These are phyloP conservation scores for Teratosphaeria gauchensis DNA, from an alignment of 2,329 filamentous ascomycete genomes.

Conservation along the genomic window DNA sequence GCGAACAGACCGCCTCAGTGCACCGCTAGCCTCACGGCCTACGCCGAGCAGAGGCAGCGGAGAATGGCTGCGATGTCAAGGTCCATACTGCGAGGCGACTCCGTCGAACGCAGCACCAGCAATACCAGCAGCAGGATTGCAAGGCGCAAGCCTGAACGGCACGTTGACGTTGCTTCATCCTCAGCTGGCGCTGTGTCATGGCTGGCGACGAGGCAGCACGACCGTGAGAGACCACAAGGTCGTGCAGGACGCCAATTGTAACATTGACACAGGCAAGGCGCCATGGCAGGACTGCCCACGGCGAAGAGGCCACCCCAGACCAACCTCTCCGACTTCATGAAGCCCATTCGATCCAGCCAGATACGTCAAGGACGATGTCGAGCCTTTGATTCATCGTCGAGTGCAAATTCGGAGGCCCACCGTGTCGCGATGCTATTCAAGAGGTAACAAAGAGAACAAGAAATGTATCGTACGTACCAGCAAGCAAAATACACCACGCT, in stretches of 20 bases:
- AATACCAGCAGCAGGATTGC: not conserved
- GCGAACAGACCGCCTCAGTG: not conserved
- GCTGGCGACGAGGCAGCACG: not conserved
- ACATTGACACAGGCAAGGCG: too few species aligned
- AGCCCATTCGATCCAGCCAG: not conserved
- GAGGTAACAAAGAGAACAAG: not conserved
- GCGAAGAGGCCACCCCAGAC: not conserved
- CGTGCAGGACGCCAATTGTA: not conserved
- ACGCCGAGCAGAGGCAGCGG: not conserved
- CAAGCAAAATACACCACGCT: constrained; percentile 12
- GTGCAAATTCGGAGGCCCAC: not conserved
- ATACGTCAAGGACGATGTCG: not conserved
- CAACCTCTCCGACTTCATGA: not conserved
- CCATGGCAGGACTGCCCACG: too few species aligned
- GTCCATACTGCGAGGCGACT: not conserved
- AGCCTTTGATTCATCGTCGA: not conserved
- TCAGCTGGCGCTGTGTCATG: not conserved
- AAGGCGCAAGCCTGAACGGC: too few species aligned
- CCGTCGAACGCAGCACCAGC: not conserved
- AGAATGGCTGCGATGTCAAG: not conserved
- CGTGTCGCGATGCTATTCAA: not conserved
- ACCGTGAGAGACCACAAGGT: not conserved
- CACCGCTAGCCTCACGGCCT: not conserved
- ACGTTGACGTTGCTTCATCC: too few species aligned
- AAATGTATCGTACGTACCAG: constrained; percentile 2